Conservation (phyloP, 164 flowering plant species). For the Umbilicus rupestris region DNA sequence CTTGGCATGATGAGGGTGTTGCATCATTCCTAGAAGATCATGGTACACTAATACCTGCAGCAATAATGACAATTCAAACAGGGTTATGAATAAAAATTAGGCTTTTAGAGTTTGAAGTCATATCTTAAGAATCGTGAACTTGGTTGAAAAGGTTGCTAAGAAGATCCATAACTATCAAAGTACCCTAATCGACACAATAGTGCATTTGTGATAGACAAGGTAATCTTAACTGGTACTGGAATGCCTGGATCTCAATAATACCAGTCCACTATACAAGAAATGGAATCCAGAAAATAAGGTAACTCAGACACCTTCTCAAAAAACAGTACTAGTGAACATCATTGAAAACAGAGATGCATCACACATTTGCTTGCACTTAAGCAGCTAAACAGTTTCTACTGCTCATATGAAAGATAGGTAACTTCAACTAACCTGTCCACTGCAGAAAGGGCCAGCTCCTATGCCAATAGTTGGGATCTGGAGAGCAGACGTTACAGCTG, state of each 20-base stretch:
- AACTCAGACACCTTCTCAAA: no score
- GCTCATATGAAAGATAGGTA: neutral
- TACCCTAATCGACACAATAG: neutral
- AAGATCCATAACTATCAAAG: neutral
- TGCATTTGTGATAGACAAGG: no score
- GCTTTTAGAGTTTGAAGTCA: neutral
- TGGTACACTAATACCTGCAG: slow-evolving; percentile 92
- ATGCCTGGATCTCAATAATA: no score
- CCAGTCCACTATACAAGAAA: no score
- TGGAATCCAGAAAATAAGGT: no score
- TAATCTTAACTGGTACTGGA: no score
- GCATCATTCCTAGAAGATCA: slow-evolving; percentile 91
- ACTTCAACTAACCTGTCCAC: slow-evolving; percentile 66
- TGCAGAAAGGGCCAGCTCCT: slow-evolving; percentile 95
- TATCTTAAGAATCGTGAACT: neutral
- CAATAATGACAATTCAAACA: neutral
- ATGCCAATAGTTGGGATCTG: slow-evolving; percentile 88
- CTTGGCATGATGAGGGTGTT: slow-evolving; percentile 97
- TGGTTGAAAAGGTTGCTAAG: neutral
- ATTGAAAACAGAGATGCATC: neutral
- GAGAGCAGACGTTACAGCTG: slow-evolving; percentile 84
- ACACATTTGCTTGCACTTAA: neutral
- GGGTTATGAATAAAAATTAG: neutral
- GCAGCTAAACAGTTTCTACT: neutral
- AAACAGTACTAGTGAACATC: no score